Evolutionary conservation across 345 rosid genomes (phyloP).

Genomic region (Populus alba): DNA sequence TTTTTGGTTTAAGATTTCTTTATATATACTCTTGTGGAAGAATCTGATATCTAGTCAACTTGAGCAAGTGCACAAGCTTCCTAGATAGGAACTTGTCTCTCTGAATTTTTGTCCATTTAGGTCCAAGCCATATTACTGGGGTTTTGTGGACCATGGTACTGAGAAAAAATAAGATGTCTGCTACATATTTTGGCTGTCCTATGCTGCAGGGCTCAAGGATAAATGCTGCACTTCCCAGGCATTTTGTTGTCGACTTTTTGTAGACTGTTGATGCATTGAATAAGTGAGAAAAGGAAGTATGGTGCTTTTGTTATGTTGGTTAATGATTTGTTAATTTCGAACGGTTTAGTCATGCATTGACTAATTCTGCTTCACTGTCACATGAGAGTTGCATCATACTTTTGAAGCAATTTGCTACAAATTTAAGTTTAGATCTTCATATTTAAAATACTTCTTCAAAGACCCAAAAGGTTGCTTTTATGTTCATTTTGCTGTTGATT

Average conservation of each 20-base stretch:
- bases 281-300: background rate
- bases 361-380: background rate
- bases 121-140: background rate
- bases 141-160: background rate
- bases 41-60: background rate
- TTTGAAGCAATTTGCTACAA: background rate
- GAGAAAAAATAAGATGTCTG: background rate
- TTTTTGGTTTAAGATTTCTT: background rate
- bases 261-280: background rate
- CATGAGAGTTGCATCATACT: background rate
- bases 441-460: background rate
- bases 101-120: background rate
- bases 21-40: background rate
- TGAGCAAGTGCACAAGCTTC: background rate
- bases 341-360: background rate
- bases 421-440: background rate
- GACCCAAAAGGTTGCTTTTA: background rate
- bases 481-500: background rate
- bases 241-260: background rate
- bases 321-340: background rate
- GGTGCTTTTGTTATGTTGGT: conserved; percentile 1
- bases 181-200: background rate
- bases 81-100: background rate
- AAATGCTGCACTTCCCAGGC: background rate
- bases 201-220: background rate